These are phyloP conservation scores for Microcera coccophila DNA, from an alignment of 2,329 filamentous ascomycete genomes.

Conservation along the genomic window DNA sequence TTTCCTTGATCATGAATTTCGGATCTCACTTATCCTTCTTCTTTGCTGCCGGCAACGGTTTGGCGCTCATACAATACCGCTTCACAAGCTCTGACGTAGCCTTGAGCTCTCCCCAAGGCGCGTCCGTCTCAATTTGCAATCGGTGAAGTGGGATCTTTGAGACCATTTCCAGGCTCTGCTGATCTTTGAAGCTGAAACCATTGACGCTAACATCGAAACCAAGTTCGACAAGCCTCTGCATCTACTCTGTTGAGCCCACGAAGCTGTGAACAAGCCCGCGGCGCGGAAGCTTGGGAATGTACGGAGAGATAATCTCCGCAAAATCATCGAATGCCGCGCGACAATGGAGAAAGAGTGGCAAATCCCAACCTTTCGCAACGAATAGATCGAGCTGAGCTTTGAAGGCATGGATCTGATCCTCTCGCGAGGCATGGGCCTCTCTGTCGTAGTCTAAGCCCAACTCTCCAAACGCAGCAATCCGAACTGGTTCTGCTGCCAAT, in stretches of 20 bases:
- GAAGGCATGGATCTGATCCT: slow-evolving; percentile 23
- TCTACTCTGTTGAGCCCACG: slow-evolving; percentile 20
- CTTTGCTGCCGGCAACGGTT: slow-evolving; percentile 37
- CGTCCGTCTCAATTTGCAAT: slow-evolving; percentile 27
- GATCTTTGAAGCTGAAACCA: slow-evolving; percentile 39
- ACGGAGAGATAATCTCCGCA: slow-evolving; percentile 36
- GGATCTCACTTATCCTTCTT: slow-evolving; percentile 48
- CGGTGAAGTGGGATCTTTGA: slow-evolving; percentile 19
- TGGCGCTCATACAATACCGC: slow-evolving; percentile 38
- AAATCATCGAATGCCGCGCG: slow-evolving; percentile 28
- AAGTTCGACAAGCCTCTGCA: slow-evolving; percentile 23
- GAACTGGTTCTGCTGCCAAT: slow-evolving; percentile 21
- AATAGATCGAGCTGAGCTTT: slow-evolving; percentile 24
- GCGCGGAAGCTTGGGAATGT: slow-evolving; percentile 26
- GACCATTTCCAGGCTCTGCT: slow-evolving; percentile 23
- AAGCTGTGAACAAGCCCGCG: slow-evolving; percentile 26
- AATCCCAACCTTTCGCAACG: slow-evolving; percentile 22
- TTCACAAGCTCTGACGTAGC: slow-evolving; percentile 30
- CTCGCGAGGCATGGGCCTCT: slow-evolving; percentile 39
- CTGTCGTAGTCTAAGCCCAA: slow-evolving; percentile 49
- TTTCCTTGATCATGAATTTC: slow-evolving; percentile 46
- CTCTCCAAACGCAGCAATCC: slow-evolving; percentile 46
- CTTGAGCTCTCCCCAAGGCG: slow-evolving; percentile 27
- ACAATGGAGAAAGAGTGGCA: slow-evolving; percentile 25
- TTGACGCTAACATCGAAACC: slow-evolving; percentile 38